Percentiles rank a stretch among this genome's conserved stretches.
These are phyloP conservation scores for Neophaeococcomyces aloes DNA, from an alignment of 2,329 filamentous ascomycete species.

Conservation along the genomic window DNA sequence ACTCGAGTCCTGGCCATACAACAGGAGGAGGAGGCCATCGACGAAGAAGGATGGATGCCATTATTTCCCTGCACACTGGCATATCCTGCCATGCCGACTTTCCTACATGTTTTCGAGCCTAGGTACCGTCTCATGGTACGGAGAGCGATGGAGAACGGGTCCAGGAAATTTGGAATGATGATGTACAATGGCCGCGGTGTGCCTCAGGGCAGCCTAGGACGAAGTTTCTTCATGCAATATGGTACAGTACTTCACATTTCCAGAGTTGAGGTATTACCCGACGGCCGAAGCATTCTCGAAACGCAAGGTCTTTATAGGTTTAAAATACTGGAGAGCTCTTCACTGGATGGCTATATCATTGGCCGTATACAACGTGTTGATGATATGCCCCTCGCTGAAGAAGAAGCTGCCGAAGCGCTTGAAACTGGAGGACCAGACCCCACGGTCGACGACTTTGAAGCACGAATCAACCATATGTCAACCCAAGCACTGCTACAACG, in stretches of 20 bases:
- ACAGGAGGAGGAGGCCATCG: slow-evolving; percentile 42
- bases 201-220: slow-evolving; percentile 44
- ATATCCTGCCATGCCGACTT: slow-evolving; percentile 74
- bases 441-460: slow-evolving; percentile 23
- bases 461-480: slow-evolving; percentile 47
- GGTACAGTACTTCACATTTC: slow-evolving; percentile 71
- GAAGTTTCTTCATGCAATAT: slow-evolving; percentile 55
- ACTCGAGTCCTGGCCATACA: slow-evolving; percentile 47
- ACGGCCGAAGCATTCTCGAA: slow-evolving; percentile 73
- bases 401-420: slow-evolving; percentile 62
- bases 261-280: slow-evolving; percentile 60
- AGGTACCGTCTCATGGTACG: slow-evolving; percentile 83
- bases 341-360: slow-evolving; percentile 66
- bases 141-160: slow-evolving; percentile 57
- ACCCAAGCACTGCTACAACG: slow-evolving; percentile 60
- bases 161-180: slow-evolving; percentile 76
- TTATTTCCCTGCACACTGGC: slow-evolving; percentile 75
- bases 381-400: slow-evolving; percentile 70
- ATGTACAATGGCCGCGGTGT: slow-evolving; percentile 51
- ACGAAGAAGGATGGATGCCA: slow-evolving; percentile 52
- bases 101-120: slow-evolving; percentile 87
- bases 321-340: slow-evolving; percentile 53
- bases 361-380: slow-evolving; percentile 67
- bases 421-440: slow-evolving; percentile 44
- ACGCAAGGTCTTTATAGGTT: slow-evolving; percentile 69